phyloP scores from a whole-genome alignment of 306 rosid genomes.

The Cicer arietinum region DNA sequence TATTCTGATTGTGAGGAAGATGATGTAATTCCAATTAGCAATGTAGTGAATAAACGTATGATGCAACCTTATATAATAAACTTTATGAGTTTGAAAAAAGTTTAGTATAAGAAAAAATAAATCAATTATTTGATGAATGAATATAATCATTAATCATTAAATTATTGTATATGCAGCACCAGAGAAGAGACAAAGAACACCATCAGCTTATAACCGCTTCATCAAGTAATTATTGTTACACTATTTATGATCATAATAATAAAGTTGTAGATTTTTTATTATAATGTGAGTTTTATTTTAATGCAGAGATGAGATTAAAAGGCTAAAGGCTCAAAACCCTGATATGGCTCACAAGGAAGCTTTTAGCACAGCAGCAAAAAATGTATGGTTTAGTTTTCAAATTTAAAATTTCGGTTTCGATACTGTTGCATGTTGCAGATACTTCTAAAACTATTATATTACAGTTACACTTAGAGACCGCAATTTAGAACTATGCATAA shows the following conservation, averaged over 20 bases:
- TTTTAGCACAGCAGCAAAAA: conserved; percentile 89
- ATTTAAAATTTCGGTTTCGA: background rate
- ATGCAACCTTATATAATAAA: conserved; percentile 39
- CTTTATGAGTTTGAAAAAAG: background rate
- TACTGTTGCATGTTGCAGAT: background rate
- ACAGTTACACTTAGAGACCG: background rate
- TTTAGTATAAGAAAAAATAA: background rate
- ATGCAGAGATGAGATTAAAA: conserved; percentile 86
- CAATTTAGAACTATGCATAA: background rate
- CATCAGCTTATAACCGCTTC: conserved; percentile 92
- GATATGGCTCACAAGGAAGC: conserved; percentile 94
- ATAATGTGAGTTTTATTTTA: conserved; percentile 34
- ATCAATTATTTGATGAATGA: conserved; percentile 29
- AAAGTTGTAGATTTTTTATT: background rate
- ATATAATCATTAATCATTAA: background rate
- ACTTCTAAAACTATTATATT: background rate
- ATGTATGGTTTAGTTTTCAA: conserved; percentile 53
- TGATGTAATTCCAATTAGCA: conserved; percentile 55
- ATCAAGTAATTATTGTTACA: conserved; percentile 66
- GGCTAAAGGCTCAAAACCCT: conserved; percentile 89
- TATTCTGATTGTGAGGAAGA: conserved; percentile 77
- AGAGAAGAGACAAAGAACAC: conserved; percentile 94
- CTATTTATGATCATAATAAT: background rate
- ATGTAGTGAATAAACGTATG: conserved; percentile 80
- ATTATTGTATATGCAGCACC: conserved; percentile 60